phyloP scores from a whole-genome alignment of 257 asterid genomes.

The Przewalskia tangutica region DNA sequence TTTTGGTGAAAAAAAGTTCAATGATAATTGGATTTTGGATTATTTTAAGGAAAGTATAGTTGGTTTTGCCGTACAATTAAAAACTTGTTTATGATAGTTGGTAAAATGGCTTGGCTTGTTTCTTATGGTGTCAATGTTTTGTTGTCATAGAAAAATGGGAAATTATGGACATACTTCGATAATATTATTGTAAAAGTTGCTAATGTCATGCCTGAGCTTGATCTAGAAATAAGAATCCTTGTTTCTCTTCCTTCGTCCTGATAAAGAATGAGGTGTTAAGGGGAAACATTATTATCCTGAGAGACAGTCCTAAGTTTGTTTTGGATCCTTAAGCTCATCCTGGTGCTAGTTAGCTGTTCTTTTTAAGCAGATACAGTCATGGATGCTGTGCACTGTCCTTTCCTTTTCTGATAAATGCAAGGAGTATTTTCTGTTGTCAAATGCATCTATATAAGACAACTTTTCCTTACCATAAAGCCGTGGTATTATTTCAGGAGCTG shows the following conservation, averaged over 20 bases:
- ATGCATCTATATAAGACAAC: background rate
- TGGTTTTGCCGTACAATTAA: background rate
- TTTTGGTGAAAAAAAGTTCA: background rate
- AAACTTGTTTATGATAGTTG: background rate
- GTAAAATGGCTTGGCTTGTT: background rate
- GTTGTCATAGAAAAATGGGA: background rate
- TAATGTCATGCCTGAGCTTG: background rate
- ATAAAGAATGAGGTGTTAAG: no score
- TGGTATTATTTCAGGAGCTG: slow-evolving; percentile 53
- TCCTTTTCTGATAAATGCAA: background rate
- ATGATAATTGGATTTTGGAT: background rate
- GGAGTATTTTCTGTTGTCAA: background rate
- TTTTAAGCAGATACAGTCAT: background rate
- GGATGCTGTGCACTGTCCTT: background rate
- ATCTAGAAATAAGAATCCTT: background rate
- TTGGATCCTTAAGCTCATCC: background rate
- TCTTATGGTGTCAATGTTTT: background rate
- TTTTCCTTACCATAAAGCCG: background rate
- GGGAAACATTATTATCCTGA: background rate
- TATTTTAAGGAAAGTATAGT: no score
- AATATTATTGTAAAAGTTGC: background rate
- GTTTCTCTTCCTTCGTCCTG: background rate
- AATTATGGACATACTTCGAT: background rate
- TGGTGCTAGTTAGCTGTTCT: background rate
- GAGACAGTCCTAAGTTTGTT: background rate